Conservation (phyloP, 805 yeast genomes). For the Nakazawaea molendinolei region DNA sequence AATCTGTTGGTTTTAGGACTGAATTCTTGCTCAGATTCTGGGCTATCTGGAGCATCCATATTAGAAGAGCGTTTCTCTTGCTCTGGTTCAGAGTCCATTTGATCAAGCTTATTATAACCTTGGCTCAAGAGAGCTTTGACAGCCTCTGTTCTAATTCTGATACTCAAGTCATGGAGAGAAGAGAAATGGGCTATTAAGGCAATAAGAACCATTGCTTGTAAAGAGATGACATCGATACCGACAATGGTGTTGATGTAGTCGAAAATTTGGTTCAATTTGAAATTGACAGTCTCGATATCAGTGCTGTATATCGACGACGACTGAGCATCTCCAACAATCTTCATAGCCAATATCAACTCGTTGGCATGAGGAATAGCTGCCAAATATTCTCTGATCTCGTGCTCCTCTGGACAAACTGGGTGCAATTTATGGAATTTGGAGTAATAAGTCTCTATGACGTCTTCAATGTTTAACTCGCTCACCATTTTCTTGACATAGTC, state of each 20-base stretch:
- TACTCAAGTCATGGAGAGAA: slow-evolving; percentile 41
- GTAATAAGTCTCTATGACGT: slow-evolving; percentile 28
- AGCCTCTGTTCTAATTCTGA: slow-evolving; percentile 34
- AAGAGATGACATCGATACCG: slow-evolving; percentile 35
- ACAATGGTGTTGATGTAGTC: slow-evolving; percentile 22
- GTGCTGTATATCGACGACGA: slow-evolving; percentile 26
- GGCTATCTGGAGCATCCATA: slow-evolving; percentile 16
- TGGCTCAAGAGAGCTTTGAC: slow-evolving; percentile 16
- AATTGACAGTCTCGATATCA: slow-evolving; percentile 34
- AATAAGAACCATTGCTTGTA: slow-evolving; percentile 35
- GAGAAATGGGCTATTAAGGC: slow-evolving; percentile 43
- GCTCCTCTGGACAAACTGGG: slow-evolving; percentile 39
- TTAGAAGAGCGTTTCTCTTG: neutral
- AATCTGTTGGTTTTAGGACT: neutral
- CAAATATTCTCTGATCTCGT: slow-evolving; percentile 28
- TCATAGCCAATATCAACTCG: slow-evolving; percentile 41
- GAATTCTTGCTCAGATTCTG: slow-evolving; percentile 10
- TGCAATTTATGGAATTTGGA: slow-evolving; percentile 33
- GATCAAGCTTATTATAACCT: slow-evolving; percentile 5
- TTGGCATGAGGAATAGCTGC: slow-evolving; percentile 26
- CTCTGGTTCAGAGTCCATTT: neutral
- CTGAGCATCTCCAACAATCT: slow-evolving; percentile 44
- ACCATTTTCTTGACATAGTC: slow-evolving; percentile 19
- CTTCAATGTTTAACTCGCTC: slow-evolving; percentile 20
- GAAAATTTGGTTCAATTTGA: slow-evolving; percentile 26